Evolutionary conservation across 805 yeast genomes (phyloP).

Genomic region (Yarrowia hollandica): DNA sequence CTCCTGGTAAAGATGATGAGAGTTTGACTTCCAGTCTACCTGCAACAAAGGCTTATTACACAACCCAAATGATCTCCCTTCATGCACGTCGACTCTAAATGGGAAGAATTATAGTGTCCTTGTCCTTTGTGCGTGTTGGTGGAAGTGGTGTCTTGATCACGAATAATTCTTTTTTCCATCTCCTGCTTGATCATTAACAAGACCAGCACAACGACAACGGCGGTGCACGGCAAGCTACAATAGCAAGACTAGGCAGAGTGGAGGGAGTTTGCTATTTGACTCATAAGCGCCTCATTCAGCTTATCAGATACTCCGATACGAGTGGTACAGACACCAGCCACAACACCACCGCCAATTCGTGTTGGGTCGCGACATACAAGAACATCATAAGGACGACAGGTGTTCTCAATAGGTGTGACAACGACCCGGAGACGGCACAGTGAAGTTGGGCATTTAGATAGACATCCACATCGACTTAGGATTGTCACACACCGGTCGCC

Average conservation of each 20-base stretch:
- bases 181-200: neutral
- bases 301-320: no score
- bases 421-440: no score
- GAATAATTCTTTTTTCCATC: neutral
- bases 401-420: no score
- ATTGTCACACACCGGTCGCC: no score
- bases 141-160: neutral
- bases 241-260: neutral
- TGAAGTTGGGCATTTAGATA: no score
- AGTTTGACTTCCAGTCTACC: neutral
- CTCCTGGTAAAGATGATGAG: neutral
- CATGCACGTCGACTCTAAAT: constrained; percentile 14
- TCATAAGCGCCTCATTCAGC: neutral
- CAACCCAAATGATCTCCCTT: constrained; percentile 9
- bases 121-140: neutral
- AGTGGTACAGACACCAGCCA: neutral
- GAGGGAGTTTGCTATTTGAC: neutral
- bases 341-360: neutral
- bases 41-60: neutral
- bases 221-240: neutral
- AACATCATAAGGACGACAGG: no score
- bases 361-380: neutral
- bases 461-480: no score
- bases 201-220: neutral
- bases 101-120: constrained; percentile 4